Conservation (phyloP, 768 basidiomycete genomes). For the Suillus lakei region DNA sequence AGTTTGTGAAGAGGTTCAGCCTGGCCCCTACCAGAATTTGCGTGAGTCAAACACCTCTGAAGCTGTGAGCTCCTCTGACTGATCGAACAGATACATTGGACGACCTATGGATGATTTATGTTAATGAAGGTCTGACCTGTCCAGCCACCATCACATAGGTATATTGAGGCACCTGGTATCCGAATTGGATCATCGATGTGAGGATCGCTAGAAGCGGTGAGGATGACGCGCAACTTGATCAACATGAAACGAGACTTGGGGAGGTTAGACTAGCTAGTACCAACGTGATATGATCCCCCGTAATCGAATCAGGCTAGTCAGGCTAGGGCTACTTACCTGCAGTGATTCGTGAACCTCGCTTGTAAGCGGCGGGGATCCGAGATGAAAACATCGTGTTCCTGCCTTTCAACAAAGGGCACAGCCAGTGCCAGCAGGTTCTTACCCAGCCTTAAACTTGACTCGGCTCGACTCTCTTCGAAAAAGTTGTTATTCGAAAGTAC, state of each 20-base stretch:
- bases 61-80: not conserved
- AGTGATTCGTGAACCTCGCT: constrained; percentile 1
- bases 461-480: not conserved
- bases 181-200: not conserved
- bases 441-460: not conserved
- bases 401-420: not conserved
- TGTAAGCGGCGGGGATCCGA: constrained; percentile 3
- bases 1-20: not conserved
- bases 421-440: not conserved
- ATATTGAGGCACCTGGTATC: not conserved
- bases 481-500: not conserved
- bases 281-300: not conserved
- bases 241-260: not conserved
- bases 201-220: not conserved
- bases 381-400: constrained; percentile 6
- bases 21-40: not conserved
- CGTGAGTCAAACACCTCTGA: not conserved
- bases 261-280: not conserved
- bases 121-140: not conserved
- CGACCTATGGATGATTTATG: not conserved
- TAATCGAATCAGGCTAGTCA: not conserved
- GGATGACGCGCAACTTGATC: not conserved
- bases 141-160: not conserved
- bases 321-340: not conserved
- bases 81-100: not conserved